phyloP scores from a whole-genome alignment of 129 eudicot genomes.

The Flaveria robusta region DNA sequence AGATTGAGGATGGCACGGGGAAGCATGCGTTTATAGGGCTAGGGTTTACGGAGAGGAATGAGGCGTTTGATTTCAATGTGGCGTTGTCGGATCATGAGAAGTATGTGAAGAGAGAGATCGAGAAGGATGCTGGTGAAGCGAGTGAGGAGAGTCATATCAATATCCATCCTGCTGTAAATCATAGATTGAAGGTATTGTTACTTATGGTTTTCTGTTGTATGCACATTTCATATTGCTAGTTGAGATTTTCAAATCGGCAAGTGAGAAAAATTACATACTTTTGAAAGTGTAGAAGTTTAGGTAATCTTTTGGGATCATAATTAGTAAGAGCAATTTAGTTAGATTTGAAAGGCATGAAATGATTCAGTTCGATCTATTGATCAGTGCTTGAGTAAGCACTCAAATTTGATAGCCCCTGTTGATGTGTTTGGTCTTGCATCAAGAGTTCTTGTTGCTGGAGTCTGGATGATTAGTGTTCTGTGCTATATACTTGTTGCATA shows the following conservation, averaged over 20 bases:
- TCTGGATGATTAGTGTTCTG: not conserved
- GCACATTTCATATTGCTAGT: not conserved
- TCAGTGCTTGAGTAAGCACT: not conserved
- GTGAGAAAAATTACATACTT: not conserved
- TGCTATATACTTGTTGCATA: not conserved
- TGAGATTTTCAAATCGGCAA: not conserved
- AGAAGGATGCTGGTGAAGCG: conserved; percentile 60
- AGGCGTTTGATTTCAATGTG: conserved; percentile 98
- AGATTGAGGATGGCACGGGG: conserved; percentile 91
- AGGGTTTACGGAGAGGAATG: conserved; percentile 93
- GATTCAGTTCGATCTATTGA: not conserved
- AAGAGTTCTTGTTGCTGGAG: not conserved
- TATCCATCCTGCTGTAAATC: conserved; percentile 99
- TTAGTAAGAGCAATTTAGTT: not conserved
- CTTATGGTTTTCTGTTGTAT: not conserved
- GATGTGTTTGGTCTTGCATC: not conserved
- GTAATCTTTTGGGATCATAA: conserved; percentile 8
- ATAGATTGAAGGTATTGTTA: conserved; percentile 72
- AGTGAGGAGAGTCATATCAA: conserved; percentile 60
- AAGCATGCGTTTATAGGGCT: conserved; percentile 90
- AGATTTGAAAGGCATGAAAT: not conserved
- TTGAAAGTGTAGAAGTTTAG: not conserved
- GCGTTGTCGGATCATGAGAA: conserved; percentile 97
- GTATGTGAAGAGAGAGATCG: conserved; percentile 77
- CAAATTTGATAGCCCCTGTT: not conserved